phyloP scores from a whole-genome alignment of 2,329 filamentous ascomycete genomes.

The Verticillium albo-atrum region DNA sequence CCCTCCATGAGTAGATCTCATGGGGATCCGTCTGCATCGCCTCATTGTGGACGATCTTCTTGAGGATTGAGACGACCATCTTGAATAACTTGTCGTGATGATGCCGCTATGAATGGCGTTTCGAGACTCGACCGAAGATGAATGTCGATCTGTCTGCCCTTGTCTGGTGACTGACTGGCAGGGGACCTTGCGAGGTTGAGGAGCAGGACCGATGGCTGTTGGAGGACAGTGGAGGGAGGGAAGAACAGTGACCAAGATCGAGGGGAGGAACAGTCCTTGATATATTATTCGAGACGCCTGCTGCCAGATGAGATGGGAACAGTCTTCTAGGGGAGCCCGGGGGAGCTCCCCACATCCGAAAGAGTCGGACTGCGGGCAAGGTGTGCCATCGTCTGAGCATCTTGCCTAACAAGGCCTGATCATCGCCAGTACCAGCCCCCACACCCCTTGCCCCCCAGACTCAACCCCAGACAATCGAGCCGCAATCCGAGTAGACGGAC shows the following conservation, averaged over 20 bases:
- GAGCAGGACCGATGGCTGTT: not conserved
- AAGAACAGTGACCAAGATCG: not conserved
- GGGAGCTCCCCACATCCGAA: not conserved
- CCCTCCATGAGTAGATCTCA: conserved; percentile 66
- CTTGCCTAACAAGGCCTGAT: not conserved
- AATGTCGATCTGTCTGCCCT: not conserved
- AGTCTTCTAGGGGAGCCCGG: not conserved
- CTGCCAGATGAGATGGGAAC: not conserved
- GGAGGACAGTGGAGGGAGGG: not conserved
- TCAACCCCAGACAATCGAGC: conserved; percentile 7
- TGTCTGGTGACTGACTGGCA: not conserved
- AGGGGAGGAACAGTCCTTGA: not conserved
- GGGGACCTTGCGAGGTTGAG: not conserved
- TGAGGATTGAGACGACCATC: conserved; percentile 21
- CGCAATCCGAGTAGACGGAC: conserved; percentile 12
- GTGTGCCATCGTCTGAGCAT: not conserved
- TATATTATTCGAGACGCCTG: not conserved
- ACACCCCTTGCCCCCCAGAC: not conserved
- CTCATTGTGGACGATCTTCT: conserved; percentile 46
- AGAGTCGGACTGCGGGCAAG: not conserved
- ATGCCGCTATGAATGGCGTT: not conserved
- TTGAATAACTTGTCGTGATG: conserved; percentile 2
- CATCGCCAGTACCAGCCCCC: not conserved
- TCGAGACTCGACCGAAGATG: not conserved
- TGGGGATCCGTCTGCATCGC: conserved; percentile 62